Conservation (phyloP, 345 rosid genomes). For the Citrus hindsii region DNA sequence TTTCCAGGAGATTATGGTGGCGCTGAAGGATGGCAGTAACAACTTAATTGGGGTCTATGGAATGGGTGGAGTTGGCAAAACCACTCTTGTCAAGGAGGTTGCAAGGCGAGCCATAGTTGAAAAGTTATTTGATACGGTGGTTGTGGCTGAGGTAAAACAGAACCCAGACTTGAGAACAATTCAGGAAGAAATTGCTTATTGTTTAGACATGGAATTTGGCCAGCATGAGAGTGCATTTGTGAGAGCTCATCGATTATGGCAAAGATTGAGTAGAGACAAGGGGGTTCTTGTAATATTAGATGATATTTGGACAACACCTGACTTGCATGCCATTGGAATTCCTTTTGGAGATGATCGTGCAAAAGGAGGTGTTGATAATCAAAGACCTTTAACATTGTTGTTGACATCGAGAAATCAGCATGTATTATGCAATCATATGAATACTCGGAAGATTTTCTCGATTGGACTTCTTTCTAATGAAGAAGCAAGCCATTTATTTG, state of each 20-base stretch:
- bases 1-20: neutral
- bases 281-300: neutral
- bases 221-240: neutral
- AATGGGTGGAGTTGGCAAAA: neutral
- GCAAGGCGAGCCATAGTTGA: neutral
- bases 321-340: neutral
- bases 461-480: neutral
- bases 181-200: too few relatives aligned
- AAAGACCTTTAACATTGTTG: slow-evolving; percentile 17
- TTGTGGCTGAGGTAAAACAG: neutral
- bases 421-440: slow-evolving; percentile 18
- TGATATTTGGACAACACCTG: neutral
- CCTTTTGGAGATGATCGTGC: neutral
- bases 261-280: neutral
- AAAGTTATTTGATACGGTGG: neutral
- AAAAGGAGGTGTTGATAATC: neutral
- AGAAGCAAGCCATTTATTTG: slow-evolving; percentile 15
- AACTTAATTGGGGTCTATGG: neutral
- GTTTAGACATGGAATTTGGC: neutral
- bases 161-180: neutral
- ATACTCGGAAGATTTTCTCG: neutral
- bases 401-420: slow-evolving; percentile 14
- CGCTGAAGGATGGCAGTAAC: neutral
- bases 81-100: neutral
- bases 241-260: neutral